Conservation (phyloP, 495 filamentous ascomycete genomes). For the Penicillium simplicissimum region DNA sequence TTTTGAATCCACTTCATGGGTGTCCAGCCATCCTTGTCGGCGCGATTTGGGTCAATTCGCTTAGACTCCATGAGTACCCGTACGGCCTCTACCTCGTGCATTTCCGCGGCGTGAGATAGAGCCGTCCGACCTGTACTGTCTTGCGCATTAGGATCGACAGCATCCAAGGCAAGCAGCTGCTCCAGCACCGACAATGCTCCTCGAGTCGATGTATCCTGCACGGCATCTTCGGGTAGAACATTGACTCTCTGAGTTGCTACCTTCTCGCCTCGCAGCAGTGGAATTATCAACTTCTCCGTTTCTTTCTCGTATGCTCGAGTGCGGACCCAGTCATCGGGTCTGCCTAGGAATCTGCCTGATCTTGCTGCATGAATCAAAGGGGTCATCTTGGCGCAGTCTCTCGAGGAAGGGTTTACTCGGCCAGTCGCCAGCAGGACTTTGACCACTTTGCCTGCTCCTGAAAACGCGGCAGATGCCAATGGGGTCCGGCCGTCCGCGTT, state of each 20-base stretch:
- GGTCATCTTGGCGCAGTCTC: not conserved
- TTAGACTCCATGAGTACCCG: not conserved
- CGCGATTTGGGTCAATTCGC: not conserved
- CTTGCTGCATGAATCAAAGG: slow-evolving; percentile 2
- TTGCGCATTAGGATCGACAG: slow-evolving; percentile 5
- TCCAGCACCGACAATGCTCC: not conserved
- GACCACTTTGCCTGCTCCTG: slow-evolving; percentile 2
- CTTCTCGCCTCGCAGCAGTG: not conserved
- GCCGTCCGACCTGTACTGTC: slow-evolving; percentile 3
- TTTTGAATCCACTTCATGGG: not conserved
- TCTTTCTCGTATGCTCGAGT: not conserved
- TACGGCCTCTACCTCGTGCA: slow-evolving; percentile 2
- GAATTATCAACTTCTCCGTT: not conserved
- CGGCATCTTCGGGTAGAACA: too few relatives aligned
- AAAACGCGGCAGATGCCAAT: not conserved
- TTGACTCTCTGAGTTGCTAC: not conserved
- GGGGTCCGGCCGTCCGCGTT: not conserved
- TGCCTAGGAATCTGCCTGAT: not conserved
- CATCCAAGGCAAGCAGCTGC: slow-evolving; percentile 1
- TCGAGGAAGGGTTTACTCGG: not conserved
- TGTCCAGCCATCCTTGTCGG: slow-evolving; percentile 7
- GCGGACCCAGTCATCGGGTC: not conserved
- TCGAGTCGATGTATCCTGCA: not conserved
- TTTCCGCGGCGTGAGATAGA: slow-evolving; percentile 3
- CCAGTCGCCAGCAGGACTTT: slow-evolving; percentile 6